Base-by-base conservation (phyloP, 2,329 filamentous ascomycete genomes). In the Claviceps maximensis region DNA sequence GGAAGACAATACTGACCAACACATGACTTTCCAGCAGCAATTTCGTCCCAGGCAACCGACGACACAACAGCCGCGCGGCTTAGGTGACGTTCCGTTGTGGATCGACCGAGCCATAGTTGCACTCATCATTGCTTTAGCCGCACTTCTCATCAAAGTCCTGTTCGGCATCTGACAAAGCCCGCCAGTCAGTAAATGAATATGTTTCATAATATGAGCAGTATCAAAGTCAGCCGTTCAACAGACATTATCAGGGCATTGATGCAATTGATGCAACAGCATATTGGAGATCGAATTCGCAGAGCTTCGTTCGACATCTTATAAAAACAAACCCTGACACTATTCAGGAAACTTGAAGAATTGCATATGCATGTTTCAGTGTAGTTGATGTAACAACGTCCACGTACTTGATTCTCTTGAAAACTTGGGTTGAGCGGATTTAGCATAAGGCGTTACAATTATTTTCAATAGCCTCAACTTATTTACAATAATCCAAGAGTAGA, bases 21-120 rank as follows among this genome's bases (percentile, higher is more conserved):
- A 29, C 17, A 40, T 19, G 13, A 19, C 33, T 19, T 15, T 25
- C 29, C 42, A 40, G 52, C 51, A 33, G 41, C 53, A 53, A 33
- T 21, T 47, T n/a, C 44, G 9, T 38, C 51, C 12, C 23, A 53
- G 36, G 25, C 58, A 44, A 54, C 58, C 27, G 56, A 54, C 42
- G 56, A 57, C 51, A 54, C 53, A 54, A 53, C 8, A 54, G 48
- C 23, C 48, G 54, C 49, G 53, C 40, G 33, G 27, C 44, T 58
- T 64, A 17, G 74, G 78, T 29, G 78, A 73, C 2, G 77, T 87
- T 17, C 79, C 83, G 1, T 70, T 82, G 13, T 95, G 88, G 86
- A 74, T 95, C 19, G 90, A 95, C 67, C 80, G 87, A 57, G 78
- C 84, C 40, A 95, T 95, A 58, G 80, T 84, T 23, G 84, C 80